These are phyloP conservation scores for Penstemon barbatus DNA, from an alignment of 257 asterid species.

Conservation along the genomic window DNA sequence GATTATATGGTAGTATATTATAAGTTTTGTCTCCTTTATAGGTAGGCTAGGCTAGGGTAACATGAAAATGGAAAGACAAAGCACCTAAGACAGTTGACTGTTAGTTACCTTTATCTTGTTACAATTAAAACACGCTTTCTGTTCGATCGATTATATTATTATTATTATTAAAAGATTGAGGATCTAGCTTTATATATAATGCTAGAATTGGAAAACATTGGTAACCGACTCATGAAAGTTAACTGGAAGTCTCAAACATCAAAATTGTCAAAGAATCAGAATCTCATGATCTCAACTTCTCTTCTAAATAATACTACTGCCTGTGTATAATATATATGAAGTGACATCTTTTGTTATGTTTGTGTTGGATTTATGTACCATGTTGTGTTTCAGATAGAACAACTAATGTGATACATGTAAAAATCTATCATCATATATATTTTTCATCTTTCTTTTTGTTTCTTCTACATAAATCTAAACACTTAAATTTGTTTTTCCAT, in stretches of 20 bases:
- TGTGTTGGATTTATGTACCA: no score
- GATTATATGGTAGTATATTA: neutral
- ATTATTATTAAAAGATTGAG: constrained; percentile 19
- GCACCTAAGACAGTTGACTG: constrained; percentile 27
- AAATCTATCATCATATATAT: no score
- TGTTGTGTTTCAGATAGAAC: no score
- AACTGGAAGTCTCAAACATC: constrained; percentile 42
- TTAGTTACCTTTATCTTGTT: constrained; percentile 26
- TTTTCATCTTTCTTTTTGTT: no score
- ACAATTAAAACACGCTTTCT: constrained; percentile 24
- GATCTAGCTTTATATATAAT: constrained; percentile 21
- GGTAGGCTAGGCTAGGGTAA: neutral
- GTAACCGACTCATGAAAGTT: constrained; percentile 32
- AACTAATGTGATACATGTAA: no score
- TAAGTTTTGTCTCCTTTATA: neutral
- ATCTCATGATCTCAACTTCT: constrained; percentile 19
- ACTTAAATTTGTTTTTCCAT: no score
- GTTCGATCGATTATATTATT: constrained; percentile 12
- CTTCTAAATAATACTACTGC: constrained; percentile 26
- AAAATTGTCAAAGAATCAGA: constrained; percentile 43
- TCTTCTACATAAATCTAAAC: no score
- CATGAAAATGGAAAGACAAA: constrained; percentile 37
- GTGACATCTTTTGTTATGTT: neutral
- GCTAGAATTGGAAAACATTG: constrained; percentile 44
- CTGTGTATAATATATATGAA: neutral